Base-by-base conservation (phyloP, 2,329 filamentous ascomycete species). In the Exophiala sideris region DNA sequence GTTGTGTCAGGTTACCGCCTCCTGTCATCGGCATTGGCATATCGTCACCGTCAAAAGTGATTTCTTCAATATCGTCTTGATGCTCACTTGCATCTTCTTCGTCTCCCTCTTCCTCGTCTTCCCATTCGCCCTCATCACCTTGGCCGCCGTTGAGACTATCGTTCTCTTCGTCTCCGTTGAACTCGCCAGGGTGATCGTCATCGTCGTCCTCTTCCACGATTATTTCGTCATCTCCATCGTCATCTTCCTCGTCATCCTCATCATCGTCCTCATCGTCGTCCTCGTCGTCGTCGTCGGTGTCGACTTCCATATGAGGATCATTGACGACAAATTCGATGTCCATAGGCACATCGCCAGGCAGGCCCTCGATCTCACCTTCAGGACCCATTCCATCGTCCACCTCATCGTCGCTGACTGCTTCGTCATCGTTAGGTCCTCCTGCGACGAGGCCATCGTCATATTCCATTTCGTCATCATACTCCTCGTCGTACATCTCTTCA, bases 291-390 rank as follows among this genome's bases (percentile, higher is more conserved):
- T 85, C 85, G 34, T 83, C 81, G 2, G 82, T 80, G 6, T 86
- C 85, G n/a, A 83, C 80, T 2, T 83, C 81, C 81, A 33, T 81
- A 78, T 57, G 51, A 34, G 53, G 53, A 45, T 81, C 83, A 48
- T 88, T 87, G 77, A 96, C 88, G 58, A 95, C 89, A 62, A 97
- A 88, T 74, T 96, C 91, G 48, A 96, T 88, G 35, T 89, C 85
- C 71, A 84, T 79, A 20, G 73, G 75, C n/a, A 76, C 71, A 63
- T 85, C 82, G 11, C 82, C 83, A 36, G 81, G 76, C 38, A 85
- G 71, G 52, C 83, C 83, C 75, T 86, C 83, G 46, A 86, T 81
- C 9, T 78, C 78, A 5, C 91, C 62, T 14, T 61, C 92, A 79
- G 95, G 91, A 36, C 85, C 88, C 57, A 85, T 85, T 48, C 91